Conservation (phyloP, 768 basidiomycete species). For the Hydnum rufescens region DNA sequence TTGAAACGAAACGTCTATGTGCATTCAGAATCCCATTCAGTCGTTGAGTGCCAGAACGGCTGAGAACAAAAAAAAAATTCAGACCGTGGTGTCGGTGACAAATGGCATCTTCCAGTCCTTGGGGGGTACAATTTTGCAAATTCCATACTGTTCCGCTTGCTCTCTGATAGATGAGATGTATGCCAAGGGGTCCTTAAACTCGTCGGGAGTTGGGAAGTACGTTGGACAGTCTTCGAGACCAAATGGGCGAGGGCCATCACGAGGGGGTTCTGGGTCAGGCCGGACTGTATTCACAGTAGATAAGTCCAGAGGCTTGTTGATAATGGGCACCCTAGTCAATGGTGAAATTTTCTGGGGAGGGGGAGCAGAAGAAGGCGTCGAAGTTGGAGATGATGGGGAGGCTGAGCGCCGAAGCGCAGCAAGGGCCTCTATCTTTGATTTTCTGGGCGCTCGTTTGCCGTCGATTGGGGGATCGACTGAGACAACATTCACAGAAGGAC, state of each 20-base stretch:
- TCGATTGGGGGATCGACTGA: neutral
- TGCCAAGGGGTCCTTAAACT: slow-evolving; percentile 85
- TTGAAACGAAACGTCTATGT: slow-evolving; percentile 78
- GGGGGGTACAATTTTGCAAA: slow-evolving; percentile 93
- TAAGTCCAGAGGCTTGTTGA: slow-evolving; percentile 42
- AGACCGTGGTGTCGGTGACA: slow-evolving; percentile 80
- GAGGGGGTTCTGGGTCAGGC: neutral
- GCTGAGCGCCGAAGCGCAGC: slow-evolving; percentile 50
- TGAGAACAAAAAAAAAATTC: slow-evolving; percentile 16
- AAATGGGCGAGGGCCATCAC: slow-evolving; percentile 37
- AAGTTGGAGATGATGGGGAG: slow-evolving; percentile 33
- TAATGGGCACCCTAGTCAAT: slow-evolving; percentile 17
- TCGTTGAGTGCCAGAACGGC: neutral
- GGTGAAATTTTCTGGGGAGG: neutral
- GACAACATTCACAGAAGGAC: neutral
- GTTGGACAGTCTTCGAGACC: slow-evolving; percentile 76
- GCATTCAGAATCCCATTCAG: neutral
- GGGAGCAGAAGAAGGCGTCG: slow-evolving; percentile 24
- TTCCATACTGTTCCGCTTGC: slow-evolving; percentile 56
- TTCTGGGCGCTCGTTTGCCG: slow-evolving; percentile 23
- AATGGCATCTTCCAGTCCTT: slow-evolving; percentile 91
- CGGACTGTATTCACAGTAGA: slow-evolving; percentile 46
- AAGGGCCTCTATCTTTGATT: slow-evolving; percentile 77
- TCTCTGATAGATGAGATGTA: slow-evolving; percentile 73
- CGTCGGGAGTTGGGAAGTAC: slow-evolving; percentile 73